Evolutionary conservation across 352 stramenopile genomes (phyloP).

Genomic region (Phytophthora boehmeriae): DNA sequence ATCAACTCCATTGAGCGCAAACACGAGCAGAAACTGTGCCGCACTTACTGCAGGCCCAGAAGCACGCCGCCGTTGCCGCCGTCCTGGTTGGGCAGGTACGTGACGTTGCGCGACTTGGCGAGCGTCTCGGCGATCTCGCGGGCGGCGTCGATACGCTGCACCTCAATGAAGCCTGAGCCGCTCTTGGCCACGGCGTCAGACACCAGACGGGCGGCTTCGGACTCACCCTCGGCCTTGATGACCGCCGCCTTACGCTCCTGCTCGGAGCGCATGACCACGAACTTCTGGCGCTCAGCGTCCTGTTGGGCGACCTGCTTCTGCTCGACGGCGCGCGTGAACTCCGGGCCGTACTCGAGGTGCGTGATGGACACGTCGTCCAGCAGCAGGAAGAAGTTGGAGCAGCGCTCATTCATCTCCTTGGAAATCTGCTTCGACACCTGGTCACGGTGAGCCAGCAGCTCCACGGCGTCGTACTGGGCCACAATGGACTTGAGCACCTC

Average conservation of each 20-base stretch:
- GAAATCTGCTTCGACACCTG: slow-evolving; percentile 98
- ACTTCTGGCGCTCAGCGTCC: slow-evolving; percentile 99
- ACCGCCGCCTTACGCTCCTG: slow-evolving; percentile 95
- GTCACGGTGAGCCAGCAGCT: slow-evolving; percentile 98
- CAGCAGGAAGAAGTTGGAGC: slow-evolving; percentile 97
- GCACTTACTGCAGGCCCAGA: slow-evolving; percentile 76
- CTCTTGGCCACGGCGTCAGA: slow-evolving; percentile 98
- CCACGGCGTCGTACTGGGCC: slow-evolving; percentile 99
- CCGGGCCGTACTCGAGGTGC: slow-evolving; percentile 98
- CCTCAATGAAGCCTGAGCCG: slow-evolving; percentile 98
- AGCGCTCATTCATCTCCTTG: slow-evolving; percentile 96
- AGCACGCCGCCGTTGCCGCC: slow-evolving; percentile 86
- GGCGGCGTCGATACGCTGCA: slow-evolving; percentile 99
- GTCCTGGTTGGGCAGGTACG: slow-evolving; percentile 96
- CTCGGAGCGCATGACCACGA: slow-evolving; percentile 98
- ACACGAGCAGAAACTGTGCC: slow-evolving; percentile 12
- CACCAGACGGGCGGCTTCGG: slow-evolving; percentile 97
- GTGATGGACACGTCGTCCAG: slow-evolving; percentile 99
- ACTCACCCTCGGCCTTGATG: slow-evolving; percentile 97
- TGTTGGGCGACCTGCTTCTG: slow-evolving; percentile 99
- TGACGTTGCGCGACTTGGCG: slow-evolving; percentile 97
- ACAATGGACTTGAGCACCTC: slow-evolving; percentile 95
- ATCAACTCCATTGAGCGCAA: slow-evolving; percentile 8
- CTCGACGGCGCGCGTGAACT: slow-evolving; percentile 99
- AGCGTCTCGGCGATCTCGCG: slow-evolving; percentile 99